phyloP scores from a whole-genome alignment of 2,329 filamentous ascomycete genomes.

The Madurella fahalii region DNA sequence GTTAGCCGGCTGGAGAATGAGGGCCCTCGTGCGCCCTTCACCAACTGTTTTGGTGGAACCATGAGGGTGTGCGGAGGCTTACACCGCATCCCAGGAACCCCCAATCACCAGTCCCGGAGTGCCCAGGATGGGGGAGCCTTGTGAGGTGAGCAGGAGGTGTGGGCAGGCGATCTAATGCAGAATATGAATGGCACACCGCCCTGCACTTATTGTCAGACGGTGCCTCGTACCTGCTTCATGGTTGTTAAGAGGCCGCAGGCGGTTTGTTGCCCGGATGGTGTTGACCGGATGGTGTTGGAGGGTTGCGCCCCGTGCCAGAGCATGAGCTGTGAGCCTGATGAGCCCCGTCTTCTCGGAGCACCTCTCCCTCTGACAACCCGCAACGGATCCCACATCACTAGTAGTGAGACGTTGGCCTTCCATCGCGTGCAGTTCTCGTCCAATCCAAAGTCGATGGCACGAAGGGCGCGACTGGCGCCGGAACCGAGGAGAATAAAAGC shows the following conservation, averaged over 20 bases:
- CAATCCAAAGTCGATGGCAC: not conserved
- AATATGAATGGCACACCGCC: slow-evolving; percentile 1
- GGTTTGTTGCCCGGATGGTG: not conserved
- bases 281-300: too few species aligned
- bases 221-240: slow-evolving; percentile 15
- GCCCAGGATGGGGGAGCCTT: not conserved
- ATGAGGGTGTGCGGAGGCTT: not conserved
- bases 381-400: not conserved
- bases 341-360: too few species aligned
- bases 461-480: slow-evolving; percentile 12
- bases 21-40: not conserved
- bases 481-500: not conserved
- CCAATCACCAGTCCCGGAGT: not conserved
- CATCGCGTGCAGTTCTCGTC: not conserved
- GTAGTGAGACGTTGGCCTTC: slow-evolving; percentile 3
- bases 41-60: not conserved
- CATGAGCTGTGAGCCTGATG: too few species aligned
- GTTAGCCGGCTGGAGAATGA: not conserved
- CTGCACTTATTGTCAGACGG: not conserved
- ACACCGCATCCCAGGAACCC: not conserved
- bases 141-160: slow-evolving; percentile 3
- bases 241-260: slow-evolving; percentile 5
- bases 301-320: too few species aligned
- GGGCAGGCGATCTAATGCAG: not conserved
- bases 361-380: not conserved